Conservation (phyloP, 306 rosid species). For the Casuarina glauca region DNA sequence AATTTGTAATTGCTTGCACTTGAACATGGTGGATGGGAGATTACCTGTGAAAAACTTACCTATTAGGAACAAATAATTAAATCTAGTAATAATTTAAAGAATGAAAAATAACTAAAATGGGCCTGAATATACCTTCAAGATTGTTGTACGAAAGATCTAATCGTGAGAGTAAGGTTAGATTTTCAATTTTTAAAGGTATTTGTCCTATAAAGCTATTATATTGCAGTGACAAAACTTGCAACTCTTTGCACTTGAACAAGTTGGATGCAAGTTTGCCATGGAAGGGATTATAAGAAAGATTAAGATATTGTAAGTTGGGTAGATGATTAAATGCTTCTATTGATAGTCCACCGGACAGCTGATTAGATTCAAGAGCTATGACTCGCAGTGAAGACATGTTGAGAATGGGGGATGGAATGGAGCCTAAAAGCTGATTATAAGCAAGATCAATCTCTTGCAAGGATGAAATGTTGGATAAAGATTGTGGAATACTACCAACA, state of each 20-base stretch:
- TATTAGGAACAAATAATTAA: too few species aligned
- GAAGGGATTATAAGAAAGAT: neutral
- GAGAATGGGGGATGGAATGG: conserved; percentile 3
- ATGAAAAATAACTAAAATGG: neutral
- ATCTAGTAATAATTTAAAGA: too few species aligned
- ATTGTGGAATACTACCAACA: neutral
- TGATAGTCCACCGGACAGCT: conserved; percentile 8
- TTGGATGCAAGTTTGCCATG: neutral
- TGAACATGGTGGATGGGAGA: too few species aligned
- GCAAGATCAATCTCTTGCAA: neutral
- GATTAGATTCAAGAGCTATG: neutral
- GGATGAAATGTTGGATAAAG: neutral
- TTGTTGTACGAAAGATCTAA: conserved; percentile 16
- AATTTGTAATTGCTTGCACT: too few species aligned
- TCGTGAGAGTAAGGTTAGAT: conserved; percentile 11
- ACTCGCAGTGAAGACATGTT: too few species aligned
- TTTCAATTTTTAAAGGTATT: conserved; percentile 2
- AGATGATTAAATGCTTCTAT: conserved; percentile 14
- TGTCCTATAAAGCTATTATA: too few species aligned
- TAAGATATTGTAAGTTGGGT: neutral
- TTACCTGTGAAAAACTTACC: too few species aligned
- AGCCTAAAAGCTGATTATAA: conserved; percentile 15
- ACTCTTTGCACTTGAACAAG: too few species aligned
- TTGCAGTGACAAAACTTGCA: too few species aligned
- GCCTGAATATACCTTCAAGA: conserved; percentile 16